These are phyloP conservation scores for Phytophthora pisi DNA, from an alignment of 352 stramenopile species.

Conservation along the genomic window DNA sequence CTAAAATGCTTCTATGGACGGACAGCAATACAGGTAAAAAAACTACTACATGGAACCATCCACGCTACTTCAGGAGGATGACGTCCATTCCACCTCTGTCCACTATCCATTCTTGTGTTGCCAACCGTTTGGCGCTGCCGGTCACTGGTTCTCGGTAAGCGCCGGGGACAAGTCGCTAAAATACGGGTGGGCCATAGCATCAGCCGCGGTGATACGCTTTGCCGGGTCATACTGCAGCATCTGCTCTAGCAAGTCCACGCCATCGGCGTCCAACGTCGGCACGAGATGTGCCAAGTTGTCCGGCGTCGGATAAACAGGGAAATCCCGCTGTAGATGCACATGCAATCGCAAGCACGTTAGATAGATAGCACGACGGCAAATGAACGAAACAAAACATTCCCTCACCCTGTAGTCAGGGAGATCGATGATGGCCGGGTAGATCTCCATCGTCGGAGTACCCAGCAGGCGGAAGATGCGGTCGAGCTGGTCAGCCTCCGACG, in stretches of 20 bases:
- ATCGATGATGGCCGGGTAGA: conserved; percentile 97
- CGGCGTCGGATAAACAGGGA: conserved; percentile 90
- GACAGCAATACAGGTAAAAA: conserved; percentile 37
- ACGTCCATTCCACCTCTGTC: conserved; percentile 10
- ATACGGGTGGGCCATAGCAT: conserved; percentile 97
- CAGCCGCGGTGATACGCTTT: conserved; percentile 93
- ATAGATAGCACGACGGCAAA: not conserved
- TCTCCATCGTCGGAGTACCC: conserved; percentile 93
- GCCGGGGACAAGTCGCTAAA: conserved; percentile 93
- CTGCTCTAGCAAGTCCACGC: conserved; percentile 93
- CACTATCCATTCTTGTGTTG: conserved; percentile 28
- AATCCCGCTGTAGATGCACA: conserved; percentile 70
- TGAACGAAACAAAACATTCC: not conserved
- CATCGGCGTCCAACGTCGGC: conserved; percentile 89
- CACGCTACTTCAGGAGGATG: conserved; percentile 18
- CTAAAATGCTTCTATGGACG: conserved; percentile 32
- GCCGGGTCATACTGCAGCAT: conserved; percentile 90
- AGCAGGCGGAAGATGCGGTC: conserved; percentile 98
- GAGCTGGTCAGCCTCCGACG: conserved; percentile 97
- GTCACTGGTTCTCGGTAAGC: conserved; percentile 65
- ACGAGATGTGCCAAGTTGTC: conserved; percentile 91
- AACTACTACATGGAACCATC: conserved; percentile 29
- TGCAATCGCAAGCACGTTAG: conserved; percentile 14
- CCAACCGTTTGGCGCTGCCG: conserved; percentile 9
- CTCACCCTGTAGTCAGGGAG: conserved; percentile 96